These are phyloP conservation scores for Drechslera avenae DNA, from an alignment of 2,329 filamentous ascomycete genomes.

Conservation along the genomic window DNA sequence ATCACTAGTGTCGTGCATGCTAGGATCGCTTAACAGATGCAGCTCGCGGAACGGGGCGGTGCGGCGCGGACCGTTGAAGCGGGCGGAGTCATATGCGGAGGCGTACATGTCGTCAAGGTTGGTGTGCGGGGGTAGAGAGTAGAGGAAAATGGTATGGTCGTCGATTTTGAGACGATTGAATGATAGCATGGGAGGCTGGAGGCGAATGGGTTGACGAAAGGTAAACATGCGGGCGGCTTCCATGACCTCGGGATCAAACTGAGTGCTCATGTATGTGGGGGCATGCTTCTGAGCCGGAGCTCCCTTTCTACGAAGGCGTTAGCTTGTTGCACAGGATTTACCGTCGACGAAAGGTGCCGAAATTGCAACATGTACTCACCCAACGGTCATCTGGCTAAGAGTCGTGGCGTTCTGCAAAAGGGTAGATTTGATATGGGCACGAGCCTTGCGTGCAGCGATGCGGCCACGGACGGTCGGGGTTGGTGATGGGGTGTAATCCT, in stretches of 20 bases:
- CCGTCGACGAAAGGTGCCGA: neutral
- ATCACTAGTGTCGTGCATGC: conserved; percentile 22
- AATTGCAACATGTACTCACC: neutral
- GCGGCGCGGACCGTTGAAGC: conserved; percentile 28
- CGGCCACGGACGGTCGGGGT: conserved; percentile 3
- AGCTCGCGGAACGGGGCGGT: conserved; percentile 33
- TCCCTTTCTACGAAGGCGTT: neutral
- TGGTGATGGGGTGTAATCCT: conserved; percentile 1
- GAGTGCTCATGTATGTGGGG: too few relatives aligned
- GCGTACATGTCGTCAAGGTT: conserved; percentile 16
- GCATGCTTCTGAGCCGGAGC: too few relatives aligned
- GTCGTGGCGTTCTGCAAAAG: neutral
- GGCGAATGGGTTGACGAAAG: conserved; percentile 7
- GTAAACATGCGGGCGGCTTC: conserved; percentile 7
- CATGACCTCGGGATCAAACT: conserved; percentile 8
- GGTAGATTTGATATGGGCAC: conserved; percentile 13
- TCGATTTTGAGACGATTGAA: conserved; percentile 28
- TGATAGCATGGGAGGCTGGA: conserved; percentile 24
- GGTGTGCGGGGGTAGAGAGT: conserved; percentile 17
- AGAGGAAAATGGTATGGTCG: conserved; percentile 17
- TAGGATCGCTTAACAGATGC: conserved; percentile 28
- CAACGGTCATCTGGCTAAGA: neutral
- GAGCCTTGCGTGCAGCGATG: conserved; percentile 17
- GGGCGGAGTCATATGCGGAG: conserved; percentile 19
- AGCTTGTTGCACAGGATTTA: neutral